Evolutionary conservation across 2,329 filamentous ascomycete species (phyloP).

Genomic region (Ophiostoma montium): DNA sequence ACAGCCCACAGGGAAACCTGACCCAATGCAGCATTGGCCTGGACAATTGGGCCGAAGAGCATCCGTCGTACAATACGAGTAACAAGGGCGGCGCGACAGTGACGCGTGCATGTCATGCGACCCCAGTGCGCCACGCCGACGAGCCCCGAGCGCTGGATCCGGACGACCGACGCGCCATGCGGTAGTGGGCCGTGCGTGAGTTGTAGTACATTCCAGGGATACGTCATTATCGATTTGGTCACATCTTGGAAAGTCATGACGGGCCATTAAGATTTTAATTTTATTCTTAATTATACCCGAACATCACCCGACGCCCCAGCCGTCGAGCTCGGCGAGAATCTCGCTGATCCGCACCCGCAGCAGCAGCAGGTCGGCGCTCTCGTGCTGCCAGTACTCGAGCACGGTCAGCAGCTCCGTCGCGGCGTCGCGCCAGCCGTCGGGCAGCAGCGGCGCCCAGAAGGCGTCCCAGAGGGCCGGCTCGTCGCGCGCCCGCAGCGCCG

Average conservation of each 20-base stretch:
- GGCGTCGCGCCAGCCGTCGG: neutral
- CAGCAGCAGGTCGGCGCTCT: neutral
- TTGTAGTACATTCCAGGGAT: too few species aligned
- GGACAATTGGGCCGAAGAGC: neutral
- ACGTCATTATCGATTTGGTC: too few species aligned
- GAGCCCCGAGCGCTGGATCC: neutral
- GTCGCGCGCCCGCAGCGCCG: neutral
- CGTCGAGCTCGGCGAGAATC: neutral
- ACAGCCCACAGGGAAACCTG: too few species aligned
- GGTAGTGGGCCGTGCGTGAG: too few species aligned
- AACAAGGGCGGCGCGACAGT: neutral
- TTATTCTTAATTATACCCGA: too few species aligned
- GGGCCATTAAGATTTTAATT: too few species aligned
- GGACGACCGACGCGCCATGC: too few species aligned
- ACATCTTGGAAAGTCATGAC: too few species aligned
- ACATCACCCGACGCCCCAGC: too few species aligned
- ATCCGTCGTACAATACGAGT: neutral
- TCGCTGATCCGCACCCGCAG: neutral
- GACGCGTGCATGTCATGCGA: neutral
- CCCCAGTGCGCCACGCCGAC: neutral
- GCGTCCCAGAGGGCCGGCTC: neutral
- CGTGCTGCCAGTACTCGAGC: neutral
- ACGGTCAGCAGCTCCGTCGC: neutral
- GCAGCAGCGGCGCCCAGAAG: neutral
- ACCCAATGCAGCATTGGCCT: neutral